Evolutionary conservation across 371 early-diverging fungal species (phyloP).

Genomic region (Saksenaea oblongispora): DNA sequence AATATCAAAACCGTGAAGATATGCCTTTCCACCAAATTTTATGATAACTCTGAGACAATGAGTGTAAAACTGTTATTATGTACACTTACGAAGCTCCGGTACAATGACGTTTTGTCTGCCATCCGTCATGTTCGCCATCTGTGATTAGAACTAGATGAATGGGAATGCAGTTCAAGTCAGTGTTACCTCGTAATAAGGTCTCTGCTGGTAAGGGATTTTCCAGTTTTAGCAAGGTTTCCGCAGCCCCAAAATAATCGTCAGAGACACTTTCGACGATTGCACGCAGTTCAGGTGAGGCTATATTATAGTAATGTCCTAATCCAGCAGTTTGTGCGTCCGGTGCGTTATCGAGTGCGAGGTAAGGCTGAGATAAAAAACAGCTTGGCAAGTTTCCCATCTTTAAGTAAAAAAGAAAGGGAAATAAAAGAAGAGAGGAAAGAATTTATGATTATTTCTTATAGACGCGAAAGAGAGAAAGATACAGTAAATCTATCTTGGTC

Average conservation of each 20-base stretch:
- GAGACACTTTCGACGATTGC: slow-evolving; percentile 63
- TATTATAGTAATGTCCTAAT: slow-evolving; percentile 14
- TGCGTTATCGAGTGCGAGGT: slow-evolving; percentile 5
- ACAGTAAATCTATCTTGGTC: neutral
- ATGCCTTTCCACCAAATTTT: slow-evolving; percentile 70
- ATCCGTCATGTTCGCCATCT: slow-evolving; percentile 36
- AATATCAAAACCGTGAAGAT: slow-evolving; percentile 76
- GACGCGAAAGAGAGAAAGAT: neutral
- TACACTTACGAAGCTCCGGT: slow-evolving; percentile 66
- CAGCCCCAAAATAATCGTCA: slow-evolving; percentile 81
- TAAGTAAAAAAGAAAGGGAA: neutral
- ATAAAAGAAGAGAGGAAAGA: slow-evolving; percentile 9
- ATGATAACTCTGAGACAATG: slow-evolving; percentile 55
- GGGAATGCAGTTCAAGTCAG: neutral
- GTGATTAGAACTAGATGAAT: neutral
- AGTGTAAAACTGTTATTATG: neutral
- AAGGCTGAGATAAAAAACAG: slow-evolving; percentile 5
- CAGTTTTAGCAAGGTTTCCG: slow-evolving; percentile 68
- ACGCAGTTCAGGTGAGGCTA: slow-evolving; percentile 10
- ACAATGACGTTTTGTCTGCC: slow-evolving; percentile 35
- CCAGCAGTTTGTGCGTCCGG: slow-evolving; percentile 15
- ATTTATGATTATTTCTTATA: neutral
- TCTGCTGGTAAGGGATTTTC: slow-evolving; percentile 30
- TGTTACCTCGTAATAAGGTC: slow-evolving; percentile 12
- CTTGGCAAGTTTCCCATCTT: slow-evolving; percentile 23